A percentile compares a stretch with the other conserved stretches of the same genome.
Conservation (phyloP, 306 rosid species). For the Delonix regia region DNA sequence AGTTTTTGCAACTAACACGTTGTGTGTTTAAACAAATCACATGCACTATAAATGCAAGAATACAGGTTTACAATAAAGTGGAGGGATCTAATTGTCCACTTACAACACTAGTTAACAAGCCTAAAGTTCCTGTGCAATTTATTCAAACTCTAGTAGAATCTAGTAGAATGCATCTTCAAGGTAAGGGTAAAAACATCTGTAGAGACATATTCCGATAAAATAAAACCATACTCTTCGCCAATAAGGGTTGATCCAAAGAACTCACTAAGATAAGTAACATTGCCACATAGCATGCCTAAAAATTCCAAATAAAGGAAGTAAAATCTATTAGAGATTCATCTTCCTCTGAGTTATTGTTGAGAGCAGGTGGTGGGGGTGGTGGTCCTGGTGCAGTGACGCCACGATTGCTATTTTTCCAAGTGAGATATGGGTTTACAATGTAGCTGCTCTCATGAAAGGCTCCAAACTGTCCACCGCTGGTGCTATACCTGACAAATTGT, state of each 20-base stretch:
- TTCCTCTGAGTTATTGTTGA: background rate
- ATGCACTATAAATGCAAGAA: no score
- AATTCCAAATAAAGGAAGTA: background rate
- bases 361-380: background rate
- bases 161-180: background rate
- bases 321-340: background rate
- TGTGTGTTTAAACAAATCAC: background rate
- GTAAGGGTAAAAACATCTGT: background rate
- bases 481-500: background rate
- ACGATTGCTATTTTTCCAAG: background rate
- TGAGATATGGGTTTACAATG: background rate
- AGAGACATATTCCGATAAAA: background rate
- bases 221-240: background rate
- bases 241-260: slow-evolving; percentile 18
- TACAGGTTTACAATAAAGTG: background rate
- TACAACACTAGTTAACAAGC: background rate
- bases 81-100: background rate
- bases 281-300: background rate
- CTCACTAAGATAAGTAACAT: background rate
- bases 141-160: background rate
- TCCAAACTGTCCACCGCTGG: background rate
- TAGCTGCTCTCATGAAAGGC: background rate
- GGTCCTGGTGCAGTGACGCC: background rate
- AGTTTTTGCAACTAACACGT: background rate
- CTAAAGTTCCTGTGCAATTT: background rate